These are phyloP conservation scores for Graphilbum fragrans DNA, from an alignment of 2,329 filamentous ascomycete species.

Conservation along the genomic window DNA sequence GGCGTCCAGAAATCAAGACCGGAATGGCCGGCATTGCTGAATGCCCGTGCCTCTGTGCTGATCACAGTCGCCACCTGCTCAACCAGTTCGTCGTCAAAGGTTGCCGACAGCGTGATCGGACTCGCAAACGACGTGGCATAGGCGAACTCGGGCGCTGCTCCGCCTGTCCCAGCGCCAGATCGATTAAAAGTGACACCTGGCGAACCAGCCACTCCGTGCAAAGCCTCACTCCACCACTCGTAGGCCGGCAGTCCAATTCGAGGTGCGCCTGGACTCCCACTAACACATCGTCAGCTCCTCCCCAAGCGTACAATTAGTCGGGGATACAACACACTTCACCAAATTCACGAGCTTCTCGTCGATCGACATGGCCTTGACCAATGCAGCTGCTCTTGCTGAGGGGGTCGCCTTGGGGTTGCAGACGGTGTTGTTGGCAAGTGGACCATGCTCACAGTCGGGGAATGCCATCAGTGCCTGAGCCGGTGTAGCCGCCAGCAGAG, in stretches of 20 bases:
- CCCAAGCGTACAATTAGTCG: too few relatives aligned
- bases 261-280: neutral
- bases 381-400: slow-evolving; percentile 16
- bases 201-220: slow-evolving; percentile 14
- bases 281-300: too few relatives aligned
- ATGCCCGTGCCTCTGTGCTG: slow-evolving; percentile 20
- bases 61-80: slow-evolving; percentile 12
- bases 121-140: slow-evolving; percentile 19
- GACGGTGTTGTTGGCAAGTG: slow-evolving; percentile 19
- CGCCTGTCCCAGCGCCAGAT: too few relatives aligned
- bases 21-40: slow-evolving; percentile 16
- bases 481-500: neutral
- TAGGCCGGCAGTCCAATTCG: slow-evolving; percentile 6
- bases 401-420: slow-evolving; percentile 17
- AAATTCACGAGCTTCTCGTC: slow-evolving; percentile 17
- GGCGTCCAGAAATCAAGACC: slow-evolving; percentile 49
- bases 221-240: slow-evolving; percentile 10
- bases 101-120: slow-evolving; percentile 19
- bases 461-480: slow-evolving; percentile 7
- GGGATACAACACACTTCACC: neutral
- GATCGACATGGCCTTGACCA: slow-evolving; percentile 19
- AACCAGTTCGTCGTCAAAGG: slow-evolving; percentile 20
- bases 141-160: slow-evolving; percentile 31
- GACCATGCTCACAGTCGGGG: slow-evolving; percentile 20
- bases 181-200: slow-evolving; percentile 2